Conservation (phyloP, 495 filamentous ascomycete genomes). For the Emericellopsis terricola region DNA sequence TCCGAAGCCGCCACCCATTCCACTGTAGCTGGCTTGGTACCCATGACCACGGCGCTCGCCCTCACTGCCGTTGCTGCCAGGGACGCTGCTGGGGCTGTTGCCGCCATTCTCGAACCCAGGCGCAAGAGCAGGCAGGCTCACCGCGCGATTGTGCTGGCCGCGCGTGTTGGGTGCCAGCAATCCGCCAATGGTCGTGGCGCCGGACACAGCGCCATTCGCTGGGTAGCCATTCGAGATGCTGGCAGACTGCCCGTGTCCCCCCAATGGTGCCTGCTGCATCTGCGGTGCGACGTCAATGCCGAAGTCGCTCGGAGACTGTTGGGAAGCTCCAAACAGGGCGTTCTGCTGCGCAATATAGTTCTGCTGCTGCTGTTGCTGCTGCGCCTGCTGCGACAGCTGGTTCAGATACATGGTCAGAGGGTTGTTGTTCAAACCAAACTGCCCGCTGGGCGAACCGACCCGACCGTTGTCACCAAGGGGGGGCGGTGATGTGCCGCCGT, state of each 20-base stretch:
- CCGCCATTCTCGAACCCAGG: conserved; percentile 32
- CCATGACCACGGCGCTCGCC: conserved; percentile 33
- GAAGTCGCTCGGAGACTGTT: conserved; percentile 34
- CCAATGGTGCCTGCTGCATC: conserved; percentile 30
- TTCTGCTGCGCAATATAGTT: conserved; percentile 40
- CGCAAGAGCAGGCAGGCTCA: conserved; percentile 56
- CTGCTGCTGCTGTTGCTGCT: conserved; percentile 53
- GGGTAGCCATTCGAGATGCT: conserved; percentile 42
- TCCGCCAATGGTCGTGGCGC: conserved; percentile 51
- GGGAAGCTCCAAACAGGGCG: conserved; percentile 38
- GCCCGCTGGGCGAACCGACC: conserved; percentile 32
- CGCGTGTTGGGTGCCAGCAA: conserved; percentile 58
- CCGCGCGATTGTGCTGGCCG: conserved; percentile 64
- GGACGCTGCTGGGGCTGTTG: conserved; percentile 24
- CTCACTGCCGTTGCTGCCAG: conserved; percentile 19
- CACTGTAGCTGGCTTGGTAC: conserved; percentile 35
- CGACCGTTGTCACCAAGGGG: conserved; percentile 33
- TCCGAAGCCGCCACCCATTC: conserved; percentile 27
- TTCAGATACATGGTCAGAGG: conserved; percentile 88
- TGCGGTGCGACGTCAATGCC: conserved; percentile 35
- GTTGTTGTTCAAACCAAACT: conserved; percentile 73
- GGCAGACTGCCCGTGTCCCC: conserved; percentile 40
- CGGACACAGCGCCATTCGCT: conserved; percentile 29
- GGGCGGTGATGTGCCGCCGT: conserved; percentile 55
- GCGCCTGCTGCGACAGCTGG: conserved; percentile 65